A percentile compares a stretch with the other conserved stretches of the same genome.
These are phyloP conservation scores for Pseudovirgaria hyperparasitica DNA, from an alignment of 2,329 filamentous ascomycete species.

Conservation along the genomic window DNA sequence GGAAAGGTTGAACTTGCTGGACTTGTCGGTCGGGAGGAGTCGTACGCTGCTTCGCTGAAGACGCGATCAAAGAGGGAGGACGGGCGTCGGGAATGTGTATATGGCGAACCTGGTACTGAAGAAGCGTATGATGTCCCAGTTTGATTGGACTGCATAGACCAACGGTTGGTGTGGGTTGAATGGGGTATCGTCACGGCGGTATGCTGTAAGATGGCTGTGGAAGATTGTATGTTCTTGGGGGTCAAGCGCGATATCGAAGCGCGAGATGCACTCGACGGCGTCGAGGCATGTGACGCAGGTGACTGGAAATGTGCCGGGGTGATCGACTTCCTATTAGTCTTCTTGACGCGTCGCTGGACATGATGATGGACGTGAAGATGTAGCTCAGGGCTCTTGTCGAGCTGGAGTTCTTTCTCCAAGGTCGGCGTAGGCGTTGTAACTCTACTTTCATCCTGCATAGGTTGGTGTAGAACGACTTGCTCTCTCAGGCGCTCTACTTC, in stretches of 20 bases:
- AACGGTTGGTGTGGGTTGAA: constrained; percentile 37
- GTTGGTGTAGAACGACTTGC: constrained; percentile 68
- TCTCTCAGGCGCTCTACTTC: constrained; percentile 82
- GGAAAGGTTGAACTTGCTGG: constrained; percentile 67
- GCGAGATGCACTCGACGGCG: no score
- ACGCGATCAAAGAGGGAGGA: constrained; percentile 68
- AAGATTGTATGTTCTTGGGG: constrained; percentile 31
- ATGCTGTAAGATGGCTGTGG: constrained; percentile 50
- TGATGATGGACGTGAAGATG: constrained; percentile 92
- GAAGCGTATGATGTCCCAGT: constrained; percentile 53
- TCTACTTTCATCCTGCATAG: constrained; percentile 35
- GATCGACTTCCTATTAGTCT: constrained; percentile 59
- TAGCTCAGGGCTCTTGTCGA: constrained; percentile 17
- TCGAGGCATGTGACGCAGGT: constrained; percentile 26
- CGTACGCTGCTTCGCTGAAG: constrained; percentile 43
- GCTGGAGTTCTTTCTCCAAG: constrained; percentile 58
- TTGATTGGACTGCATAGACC: constrained; percentile 49
- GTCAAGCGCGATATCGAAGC: constrained; percentile 23
- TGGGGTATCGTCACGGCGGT: constrained; percentile 46
- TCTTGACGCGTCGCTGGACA: constrained; percentile 45
- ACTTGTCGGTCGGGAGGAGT: constrained; percentile 65
- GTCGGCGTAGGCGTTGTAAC: constrained; percentile 33
- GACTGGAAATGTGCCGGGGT: constrained; percentile 38
- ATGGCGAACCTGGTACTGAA: constrained; percentile 71
- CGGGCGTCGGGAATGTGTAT: constrained; percentile 53